Percentiles rank a stretch among this genome's conserved stretches.
phyloP scores from a whole-genome alignment of 2,329 filamentous ascomycete genomes.

The Hymenoscyphus albidus region DNA sequence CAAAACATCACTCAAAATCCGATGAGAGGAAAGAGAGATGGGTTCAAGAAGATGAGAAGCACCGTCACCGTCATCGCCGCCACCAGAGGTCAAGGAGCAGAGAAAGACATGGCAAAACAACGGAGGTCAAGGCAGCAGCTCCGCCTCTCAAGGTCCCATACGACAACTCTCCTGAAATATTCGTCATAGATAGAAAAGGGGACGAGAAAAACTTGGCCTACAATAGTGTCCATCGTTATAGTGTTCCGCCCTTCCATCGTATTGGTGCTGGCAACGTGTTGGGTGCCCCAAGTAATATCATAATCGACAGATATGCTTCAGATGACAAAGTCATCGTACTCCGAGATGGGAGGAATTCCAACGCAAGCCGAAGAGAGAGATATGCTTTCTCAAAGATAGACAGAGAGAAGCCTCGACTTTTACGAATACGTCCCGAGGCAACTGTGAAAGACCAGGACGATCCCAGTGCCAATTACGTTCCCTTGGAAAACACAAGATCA shows the following conservation, averaged over 20 bases:
- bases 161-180: slow-evolving; percentile 38
- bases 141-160: slow-evolving; percentile 1
- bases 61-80: slow-evolving; percentile 11
- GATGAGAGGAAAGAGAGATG: neutral
- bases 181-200: slow-evolving; percentile 67
- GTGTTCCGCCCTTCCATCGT: slow-evolving; percentile 67
- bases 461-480: slow-evolving; percentile 44
- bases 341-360: slow-evolving; percentile 37
- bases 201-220: slow-evolving; percentile 74
- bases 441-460: slow-evolving; percentile 23
- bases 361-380: slow-evolving; percentile 37
- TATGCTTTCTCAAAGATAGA: slow-evolving; percentile 44
- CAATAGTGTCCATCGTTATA: slow-evolving; percentile 67
- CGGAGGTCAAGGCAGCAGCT: slow-evolving; percentile 1
- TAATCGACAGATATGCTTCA: slow-evolving; percentile 58
- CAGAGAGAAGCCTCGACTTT: slow-evolving; percentile 38
- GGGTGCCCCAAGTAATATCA: slow-evolving; percentile 56
- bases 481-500: slow-evolving; percentile 39
- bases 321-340: slow-evolving; percentile 52
- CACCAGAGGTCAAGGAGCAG: slow-evolving; percentile 15
- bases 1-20: slow-evolving; percentile 6
- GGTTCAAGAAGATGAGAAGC: slow-evolving; percentile 8
- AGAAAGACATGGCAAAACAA: neutral
- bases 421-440: slow-evolving; percentile 39
- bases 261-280: slow-evolving; percentile 66